These are phyloP conservation scores for Spatholobus suberectus DNA, from an alignment of 306 rosid species.

Conservation along the genomic window DNA sequence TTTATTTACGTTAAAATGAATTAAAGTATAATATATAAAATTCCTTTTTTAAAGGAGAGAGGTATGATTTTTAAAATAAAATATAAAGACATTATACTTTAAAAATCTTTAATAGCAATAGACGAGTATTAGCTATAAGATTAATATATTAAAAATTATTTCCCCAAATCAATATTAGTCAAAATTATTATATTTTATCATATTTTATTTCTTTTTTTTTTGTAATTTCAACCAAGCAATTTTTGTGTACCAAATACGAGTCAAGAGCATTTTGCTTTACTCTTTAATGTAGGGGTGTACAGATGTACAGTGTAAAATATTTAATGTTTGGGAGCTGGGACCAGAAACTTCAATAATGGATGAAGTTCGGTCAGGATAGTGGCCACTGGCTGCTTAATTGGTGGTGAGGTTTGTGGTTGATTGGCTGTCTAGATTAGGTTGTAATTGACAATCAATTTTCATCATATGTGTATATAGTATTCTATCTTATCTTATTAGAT, in stretches of 20 bases:
- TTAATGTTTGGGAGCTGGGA: not conserved
- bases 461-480: not conserved
- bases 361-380: conserved; percentile 40
- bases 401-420: conserved; percentile 13
- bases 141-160: not conserved
- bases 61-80: not conserved
- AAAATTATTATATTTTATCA: not conserved
- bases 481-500: conserved; percentile 24
- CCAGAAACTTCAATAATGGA: conserved; percentile 34
- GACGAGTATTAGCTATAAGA: not conserved
- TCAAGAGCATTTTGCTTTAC: not conserved
- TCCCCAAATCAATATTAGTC: not conserved
- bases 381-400: conserved; percentile 17
- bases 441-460: conserved; percentile 23
- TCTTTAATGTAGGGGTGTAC: not conserved
- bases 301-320: not conserved
- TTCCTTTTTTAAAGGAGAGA: not conserved
- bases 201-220: not conserved
- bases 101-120: not conserved
- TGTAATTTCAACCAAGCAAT: too few relatives aligned
- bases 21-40: not conserved
- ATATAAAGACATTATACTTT: not conserved
- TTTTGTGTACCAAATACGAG: not conserved
- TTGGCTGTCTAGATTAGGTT: conserved; percentile 31
- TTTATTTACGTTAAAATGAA: not conserved